phyloP scores from a whole-genome alignment of 2,329 filamentous ascomycete genomes.

The Diaporthe amygdali region DNA sequence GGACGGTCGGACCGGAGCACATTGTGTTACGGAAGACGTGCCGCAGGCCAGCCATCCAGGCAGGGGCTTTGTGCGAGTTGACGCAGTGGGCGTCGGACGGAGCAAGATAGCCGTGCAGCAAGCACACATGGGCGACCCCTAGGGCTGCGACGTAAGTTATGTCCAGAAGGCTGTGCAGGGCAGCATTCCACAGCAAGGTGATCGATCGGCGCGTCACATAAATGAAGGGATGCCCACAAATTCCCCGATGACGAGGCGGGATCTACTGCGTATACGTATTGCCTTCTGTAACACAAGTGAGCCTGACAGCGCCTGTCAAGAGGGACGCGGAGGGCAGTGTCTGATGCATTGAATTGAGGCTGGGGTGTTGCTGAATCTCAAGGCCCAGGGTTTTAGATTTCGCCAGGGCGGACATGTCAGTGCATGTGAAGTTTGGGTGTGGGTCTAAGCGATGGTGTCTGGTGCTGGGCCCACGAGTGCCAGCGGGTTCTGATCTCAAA shows the following conservation, averaged over 20 bases:
- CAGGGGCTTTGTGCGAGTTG: conserved; percentile 1
- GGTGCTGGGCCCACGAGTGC: conserved; percentile 5
- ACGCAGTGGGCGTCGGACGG: conserved; percentile 11
- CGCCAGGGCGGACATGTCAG: neutral
- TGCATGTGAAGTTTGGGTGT: neutral
- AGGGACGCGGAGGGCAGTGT: neutral
- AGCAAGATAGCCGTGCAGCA: neutral
- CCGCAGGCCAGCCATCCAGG: neutral
- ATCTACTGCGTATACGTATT: neutral
- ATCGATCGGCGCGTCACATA: conserved; percentile 9
- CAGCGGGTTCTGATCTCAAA: conserved; percentile 18
- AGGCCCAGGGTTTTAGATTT: neutral
- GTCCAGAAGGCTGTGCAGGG: neutral
- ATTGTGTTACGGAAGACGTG: conserved; percentile 5
- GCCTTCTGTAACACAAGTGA: neutral
- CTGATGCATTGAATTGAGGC: neutral
- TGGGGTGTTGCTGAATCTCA: neutral
- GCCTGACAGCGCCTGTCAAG: neutral
- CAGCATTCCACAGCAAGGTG: neutral
- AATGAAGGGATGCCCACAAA: conserved; percentile 15
- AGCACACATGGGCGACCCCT: neutral
- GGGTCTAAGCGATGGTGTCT: neutral
- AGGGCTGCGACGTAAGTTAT: neutral
- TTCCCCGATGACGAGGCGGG: neutral
- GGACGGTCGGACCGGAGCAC: neutral